Evolutionary conservation across 164 flowering plant species (phyloP).

Genomic region (Sextonia rubra): DNA sequence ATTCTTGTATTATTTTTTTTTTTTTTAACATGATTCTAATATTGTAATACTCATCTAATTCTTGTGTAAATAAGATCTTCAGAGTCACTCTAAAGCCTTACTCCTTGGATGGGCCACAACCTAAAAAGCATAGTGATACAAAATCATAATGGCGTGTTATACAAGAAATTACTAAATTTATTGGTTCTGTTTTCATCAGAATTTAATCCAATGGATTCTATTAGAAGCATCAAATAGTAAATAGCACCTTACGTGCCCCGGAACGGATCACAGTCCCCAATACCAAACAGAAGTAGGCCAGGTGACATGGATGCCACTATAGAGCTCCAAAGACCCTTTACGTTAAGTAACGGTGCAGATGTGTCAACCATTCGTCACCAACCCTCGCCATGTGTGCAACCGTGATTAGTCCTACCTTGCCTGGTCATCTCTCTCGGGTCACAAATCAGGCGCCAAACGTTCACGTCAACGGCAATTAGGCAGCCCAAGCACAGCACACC

Average conservation of each 20-base stretch:
- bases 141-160: too few relatives aligned
- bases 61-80: too few relatives aligned
- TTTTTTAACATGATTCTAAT: too few relatives aligned
- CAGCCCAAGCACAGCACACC: conserved; percentile 4
- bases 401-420: conserved; percentile 18
- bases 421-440: conserved; percentile 13
- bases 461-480: conserved; percentile 64
- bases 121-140: too few relatives aligned
- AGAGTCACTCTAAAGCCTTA: too few relatives aligned
- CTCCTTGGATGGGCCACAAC: too few relatives aligned
- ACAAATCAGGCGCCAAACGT: conserved; percentile 49
- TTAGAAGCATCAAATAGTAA: too few relatives aligned
- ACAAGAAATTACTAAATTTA: too few relatives aligned
- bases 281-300: conserved; percentile 16
- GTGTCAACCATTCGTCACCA: conserved; percentile 4
- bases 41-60: too few relatives aligned
- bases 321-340: background rate
- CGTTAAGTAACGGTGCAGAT: conserved; percentile 12
- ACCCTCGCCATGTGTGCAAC: conserved; percentile 21
- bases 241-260: background rate
- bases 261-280: background rate
- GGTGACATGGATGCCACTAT: conserved; percentile 44
- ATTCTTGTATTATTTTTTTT: too few relatives aligned
- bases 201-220: too few relatives aligned
- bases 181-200: too few relatives aligned